These are phyloP conservation scores for Phyllosticta citribraziliensis DNA, from an alignment of 2,329 filamentous ascomycete genomes.

Conservation along the genomic window DNA sequence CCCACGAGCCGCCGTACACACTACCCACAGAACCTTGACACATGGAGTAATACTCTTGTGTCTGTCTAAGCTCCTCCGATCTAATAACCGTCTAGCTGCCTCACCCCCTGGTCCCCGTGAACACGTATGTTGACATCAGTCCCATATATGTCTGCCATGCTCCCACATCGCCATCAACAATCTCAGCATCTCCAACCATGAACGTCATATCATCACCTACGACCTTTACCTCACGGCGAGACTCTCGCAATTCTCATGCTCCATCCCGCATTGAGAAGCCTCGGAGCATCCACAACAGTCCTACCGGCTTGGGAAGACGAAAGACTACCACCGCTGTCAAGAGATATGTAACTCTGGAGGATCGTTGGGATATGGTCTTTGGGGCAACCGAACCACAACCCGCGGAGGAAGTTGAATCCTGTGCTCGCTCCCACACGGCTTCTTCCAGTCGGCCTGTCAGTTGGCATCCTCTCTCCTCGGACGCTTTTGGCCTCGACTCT, in stretches of 20 bases:
- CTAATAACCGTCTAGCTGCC: conserved; percentile 10
- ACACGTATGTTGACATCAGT: conserved; percentile 9
- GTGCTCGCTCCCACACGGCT: not conserved
- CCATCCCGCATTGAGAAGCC: conserved; percentile 30
- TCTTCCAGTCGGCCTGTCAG: conserved; percentile 50
- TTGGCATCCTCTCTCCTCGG: conserved; percentile 61
- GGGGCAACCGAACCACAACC: conserved; percentile 15
- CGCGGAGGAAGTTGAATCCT: conserved; percentile 4
- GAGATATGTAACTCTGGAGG: conserved; percentile 29
- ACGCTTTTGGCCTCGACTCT: conserved; percentile 19
- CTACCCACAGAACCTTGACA: conserved; percentile 11
- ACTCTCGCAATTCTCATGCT: conserved; percentile 22
- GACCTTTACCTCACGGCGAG: conserved; percentile 15
- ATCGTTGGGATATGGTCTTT: conserved; percentile 34
- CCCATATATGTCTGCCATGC: conserved; percentile 7
- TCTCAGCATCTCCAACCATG: conserved; percentile 14
- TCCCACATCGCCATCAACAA: conserved; percentile 5
- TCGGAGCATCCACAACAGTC: conserved; percentile 30
- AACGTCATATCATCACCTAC: conserved; percentile 17
- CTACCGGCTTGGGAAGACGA: conserved; percentile 25
- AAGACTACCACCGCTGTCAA: conserved; percentile 28
- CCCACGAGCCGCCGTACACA: conserved; percentile 11
- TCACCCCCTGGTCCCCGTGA: conserved; percentile 9
- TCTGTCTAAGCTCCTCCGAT: conserved; percentile 9
- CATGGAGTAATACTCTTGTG: conserved; percentile 10